Evolutionary conservation across 352 stramenopile genomes (phyloP).

Genomic region (Phytopythium helicoides): DNA sequence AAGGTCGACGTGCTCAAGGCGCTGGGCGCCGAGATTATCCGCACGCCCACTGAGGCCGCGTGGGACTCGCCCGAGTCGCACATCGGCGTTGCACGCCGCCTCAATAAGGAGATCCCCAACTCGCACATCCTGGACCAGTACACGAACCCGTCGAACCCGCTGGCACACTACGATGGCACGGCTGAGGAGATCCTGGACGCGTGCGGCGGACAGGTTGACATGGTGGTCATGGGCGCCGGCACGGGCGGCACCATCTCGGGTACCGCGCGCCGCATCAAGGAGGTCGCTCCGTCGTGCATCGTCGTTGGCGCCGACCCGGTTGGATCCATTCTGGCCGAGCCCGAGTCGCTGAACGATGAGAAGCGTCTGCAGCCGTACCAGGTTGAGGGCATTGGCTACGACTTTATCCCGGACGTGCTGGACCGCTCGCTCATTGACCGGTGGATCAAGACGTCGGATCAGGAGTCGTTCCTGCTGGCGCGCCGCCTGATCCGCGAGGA

Average conservation of each 20-base stretch:
- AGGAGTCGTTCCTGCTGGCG: constrained; percentile 94
- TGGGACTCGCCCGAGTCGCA: constrained; percentile 94
- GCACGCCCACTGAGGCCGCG: constrained; percentile 94
- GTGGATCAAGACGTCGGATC: constrained; percentile 95
- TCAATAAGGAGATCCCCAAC: constrained; percentile 93
- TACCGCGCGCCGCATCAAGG: constrained; percentile 92
- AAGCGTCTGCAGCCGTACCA: constrained; percentile 87
- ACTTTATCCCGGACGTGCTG: constrained; percentile 95
- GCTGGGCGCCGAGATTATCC: constrained; percentile 94
- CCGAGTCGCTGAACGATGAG: constrained; percentile 91
- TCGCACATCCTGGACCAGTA: constrained; percentile 97
- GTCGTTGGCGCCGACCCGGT: constrained; percentile 90
- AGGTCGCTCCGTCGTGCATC: constrained; percentile 81
- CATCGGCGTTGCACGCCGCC: constrained; percentile 90
- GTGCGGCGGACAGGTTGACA: constrained; percentile 92
- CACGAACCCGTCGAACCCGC: constrained; percentile 93
- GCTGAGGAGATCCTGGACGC: constrained; percentile 93
- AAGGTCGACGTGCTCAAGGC: constrained; percentile 95
- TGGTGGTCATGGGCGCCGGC: constrained; percentile 92
- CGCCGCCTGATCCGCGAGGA: constrained; percentile 93
- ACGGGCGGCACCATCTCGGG: constrained; percentile 96
- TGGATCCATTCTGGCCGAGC: constrained; percentile 92
- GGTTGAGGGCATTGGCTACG: constrained; percentile 96
- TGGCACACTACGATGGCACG: constrained; percentile 95
- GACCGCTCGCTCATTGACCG: constrained; percentile 90